phyloP scores from a whole-genome alignment of 2,329 filamentous ascomycete genomes.

The Mycosphaerella arachidis region DNA sequence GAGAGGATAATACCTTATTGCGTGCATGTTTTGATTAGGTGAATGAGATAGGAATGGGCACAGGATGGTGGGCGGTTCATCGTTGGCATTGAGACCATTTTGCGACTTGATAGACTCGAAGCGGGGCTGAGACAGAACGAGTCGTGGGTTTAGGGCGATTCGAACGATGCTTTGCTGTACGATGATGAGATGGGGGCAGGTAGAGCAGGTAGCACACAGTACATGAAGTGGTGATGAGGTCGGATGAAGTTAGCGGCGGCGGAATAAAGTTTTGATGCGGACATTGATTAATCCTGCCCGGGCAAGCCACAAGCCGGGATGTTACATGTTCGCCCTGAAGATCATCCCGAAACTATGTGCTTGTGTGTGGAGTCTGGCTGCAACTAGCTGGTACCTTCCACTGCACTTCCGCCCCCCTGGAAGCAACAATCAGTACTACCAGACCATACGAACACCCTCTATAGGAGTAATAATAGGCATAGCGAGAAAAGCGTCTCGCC shows the following conservation, averaged over 20 bases:
- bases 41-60: neutral
- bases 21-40: constrained; percentile 3
- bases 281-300: neutral
- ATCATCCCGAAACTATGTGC: neutral
- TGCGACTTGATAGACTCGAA: neutral
- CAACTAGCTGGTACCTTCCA: too few relatives aligned
- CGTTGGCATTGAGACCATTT: neutral
- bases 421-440: neutral
- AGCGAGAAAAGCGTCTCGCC: neutral
- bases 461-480: neutral
- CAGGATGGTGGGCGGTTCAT: neutral
- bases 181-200: neutral
- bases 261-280: neutral
- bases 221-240: neutral
- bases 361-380: neutral
- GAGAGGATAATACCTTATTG: neutral
- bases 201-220: neutral
- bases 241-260: neutral
- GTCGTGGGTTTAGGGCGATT: neutral
- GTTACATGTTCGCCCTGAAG: neutral
- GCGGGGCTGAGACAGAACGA: neutral
- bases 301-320: too few relatives aligned
- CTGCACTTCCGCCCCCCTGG: too few relatives aligned
- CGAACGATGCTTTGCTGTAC: neutral
- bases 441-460: too few relatives aligned